Evolutionary conservation across 768 basidiomycete genomes (phyloP), one percentile per base, ranked within the genome.

Genomic region (Suillus lakei): DNA sequence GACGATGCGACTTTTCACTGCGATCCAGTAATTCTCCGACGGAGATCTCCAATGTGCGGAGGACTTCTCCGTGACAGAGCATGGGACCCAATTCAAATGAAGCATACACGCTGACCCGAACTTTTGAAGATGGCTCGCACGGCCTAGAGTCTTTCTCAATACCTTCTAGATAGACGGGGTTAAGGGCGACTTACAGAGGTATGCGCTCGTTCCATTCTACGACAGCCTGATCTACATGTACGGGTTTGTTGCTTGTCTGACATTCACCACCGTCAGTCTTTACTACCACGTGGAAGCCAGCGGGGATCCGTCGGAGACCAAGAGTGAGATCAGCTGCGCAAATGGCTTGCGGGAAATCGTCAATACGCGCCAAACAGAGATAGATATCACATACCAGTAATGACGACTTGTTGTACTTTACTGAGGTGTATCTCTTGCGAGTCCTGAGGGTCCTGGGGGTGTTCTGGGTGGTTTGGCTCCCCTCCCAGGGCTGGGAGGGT

Each of bases 271-370:
- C n/a, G 0, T 48, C 50, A 0, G 43, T 5, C 18, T 23, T 12
- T n/a, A 65, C 7, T 9, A 4, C 13, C 16, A 69, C 59, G 41
- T 61, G 66, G 30, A 71, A 64, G 6, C 70, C 70, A 5, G 61
- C 32, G 5, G 69, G 70, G 8, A 66, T 60, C 2, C 60, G 60
- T 2, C 16, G 28, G 13, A 66, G 48, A 61, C 64, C 65, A 28
- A 26, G 28, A 10, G 23, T 3, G 16, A 71, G n/a, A 58, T 64
- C 32, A 5, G 61, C 62, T n/a, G 54, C 65, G 3, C 53, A 67
- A 39, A 71, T 59, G 8, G 39, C 70, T 69, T 55, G 10, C n/a
- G n/a, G 7, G 12, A n/a, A 34, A 34, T 55, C 5, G 21, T 34
- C 10, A 34, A 34, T 23, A 13, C 12, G 2, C 7, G 32, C 21